Evolutionary conservation across 2,329 filamentous ascomycete species (phyloP).

Genomic region (Botrytis byssoidea): DNA sequence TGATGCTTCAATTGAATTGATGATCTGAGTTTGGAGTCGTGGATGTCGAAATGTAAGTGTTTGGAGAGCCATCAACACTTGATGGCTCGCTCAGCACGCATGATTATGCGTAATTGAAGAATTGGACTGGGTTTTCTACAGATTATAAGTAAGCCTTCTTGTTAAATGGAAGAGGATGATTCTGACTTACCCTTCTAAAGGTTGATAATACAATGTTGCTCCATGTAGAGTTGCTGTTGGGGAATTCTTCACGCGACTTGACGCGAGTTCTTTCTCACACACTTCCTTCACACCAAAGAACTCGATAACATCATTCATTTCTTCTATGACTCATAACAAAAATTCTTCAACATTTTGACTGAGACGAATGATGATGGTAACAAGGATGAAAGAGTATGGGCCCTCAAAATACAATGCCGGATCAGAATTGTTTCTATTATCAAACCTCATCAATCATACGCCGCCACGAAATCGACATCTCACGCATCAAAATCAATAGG

Average conservation of each 20-base stretch:
- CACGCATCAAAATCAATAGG: background rate
- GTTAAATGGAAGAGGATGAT: background rate
- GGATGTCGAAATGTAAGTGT: background rate
- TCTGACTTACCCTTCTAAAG: background rate
- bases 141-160: background rate
- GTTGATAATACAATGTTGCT: background rate
- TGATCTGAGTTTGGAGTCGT: background rate
- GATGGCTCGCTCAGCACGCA: background rate
- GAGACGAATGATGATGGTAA: background rate
- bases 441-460: background rate
- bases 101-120: background rate
- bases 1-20: background rate
- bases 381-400: background rate
- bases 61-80: background rate
- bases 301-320: background rate
- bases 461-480: background rate
- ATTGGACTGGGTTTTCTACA: background rate
- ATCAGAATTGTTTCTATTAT: background rate
- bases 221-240: background rate
- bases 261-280: background rate
- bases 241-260: background rate
- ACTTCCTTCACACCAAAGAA: background rate
- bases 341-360: background rate
- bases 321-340: background rate
- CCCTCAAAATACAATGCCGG: background rate